These are phyloP conservation scores for Trichoderma sp. DNA, from an alignment of 2,329 filamentous ascomycete genomes.

Conservation along the genomic window DNA sequence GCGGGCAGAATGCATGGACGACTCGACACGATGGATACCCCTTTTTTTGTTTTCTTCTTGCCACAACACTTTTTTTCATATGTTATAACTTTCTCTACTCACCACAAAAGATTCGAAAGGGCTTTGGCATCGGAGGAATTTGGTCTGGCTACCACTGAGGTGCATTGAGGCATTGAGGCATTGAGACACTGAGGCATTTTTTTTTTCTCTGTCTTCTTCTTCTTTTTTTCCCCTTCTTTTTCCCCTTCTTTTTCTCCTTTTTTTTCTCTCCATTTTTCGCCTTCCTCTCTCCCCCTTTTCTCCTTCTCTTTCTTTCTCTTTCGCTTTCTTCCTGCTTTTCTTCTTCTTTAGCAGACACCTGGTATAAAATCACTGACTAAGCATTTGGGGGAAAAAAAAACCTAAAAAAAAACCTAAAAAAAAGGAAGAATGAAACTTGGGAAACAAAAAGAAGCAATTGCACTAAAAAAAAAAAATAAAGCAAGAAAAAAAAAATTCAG, in stretches of 20 bases:
- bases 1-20: slow-evolving; percentile 49
- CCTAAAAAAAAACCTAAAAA: slow-evolving; percentile 25
- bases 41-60: slow-evolving; percentile 37
- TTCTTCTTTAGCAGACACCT: slow-evolving; percentile 6
- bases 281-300: not conserved
- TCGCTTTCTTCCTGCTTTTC: not conserved
- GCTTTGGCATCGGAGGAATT: slow-evolving; percentile 9
- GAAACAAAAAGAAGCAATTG: slow-evolving; percentile 24
- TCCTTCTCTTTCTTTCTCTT: not conserved
- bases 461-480: too few relatives aligned
- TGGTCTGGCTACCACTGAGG: slow-evolving; percentile 32
- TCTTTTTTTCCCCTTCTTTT: not conserved
- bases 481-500: not conserved
- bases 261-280: too few relatives aligned
- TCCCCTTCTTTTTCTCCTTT: not conserved
- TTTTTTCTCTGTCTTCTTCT: not conserved
- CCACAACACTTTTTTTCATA: slow-evolving; percentile 30
- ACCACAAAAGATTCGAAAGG: slow-evolving; percentile 18
- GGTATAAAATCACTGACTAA: slow-evolving; percentile 25
- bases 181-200: slow-evolving; percentile 19
- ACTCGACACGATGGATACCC: slow-evolving; percentile 50
- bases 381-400: slow-evolving; percentile 24
- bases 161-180: slow-evolving; percentile 22
- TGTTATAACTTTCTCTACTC: slow-evolving; percentile 28
- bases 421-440: slow-evolving; percentile 20